Percentiles rank a stretch among this genome's conserved stretches.
These are phyloP conservation scores for Euphrasia arctica DNA, from an alignment of 305 asterid genomes.

Conservation along the genomic window DNA sequence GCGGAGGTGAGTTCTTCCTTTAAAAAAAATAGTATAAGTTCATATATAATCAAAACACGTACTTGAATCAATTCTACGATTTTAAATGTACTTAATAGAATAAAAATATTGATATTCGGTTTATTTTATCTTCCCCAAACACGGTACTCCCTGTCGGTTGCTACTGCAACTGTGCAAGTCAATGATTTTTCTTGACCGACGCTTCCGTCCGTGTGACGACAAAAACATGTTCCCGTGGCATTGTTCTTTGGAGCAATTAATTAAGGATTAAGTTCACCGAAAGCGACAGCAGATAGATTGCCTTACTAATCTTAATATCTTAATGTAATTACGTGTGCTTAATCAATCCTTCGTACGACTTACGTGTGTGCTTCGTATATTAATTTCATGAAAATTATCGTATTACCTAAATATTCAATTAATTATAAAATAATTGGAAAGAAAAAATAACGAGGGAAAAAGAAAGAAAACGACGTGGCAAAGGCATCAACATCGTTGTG, in stretches of 20 bases:
- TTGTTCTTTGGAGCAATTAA: slow-evolving; percentile 19
- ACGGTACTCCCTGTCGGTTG: neutral
- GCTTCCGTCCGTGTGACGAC: slow-evolving; percentile 20
- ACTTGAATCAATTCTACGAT: no score
- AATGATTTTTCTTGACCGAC: slow-evolving; percentile 22
- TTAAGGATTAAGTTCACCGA: slow-evolving; percentile 29
- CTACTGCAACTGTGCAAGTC: neutral
- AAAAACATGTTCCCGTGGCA: neutral
- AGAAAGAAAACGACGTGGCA: neutral
- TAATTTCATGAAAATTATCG: neutral
- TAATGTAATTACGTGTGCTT: slow-evolving; percentile 16
- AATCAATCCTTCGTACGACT: slow-evolving; percentile 5
- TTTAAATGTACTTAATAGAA: no score
- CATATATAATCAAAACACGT: no score
- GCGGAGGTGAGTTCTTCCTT: no score
- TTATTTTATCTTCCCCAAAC: no score
- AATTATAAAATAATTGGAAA: neutral
- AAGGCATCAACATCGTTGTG: neutral
- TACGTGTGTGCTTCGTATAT: neutral
- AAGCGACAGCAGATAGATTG: slow-evolving; percentile 27
- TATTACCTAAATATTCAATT: neutral
- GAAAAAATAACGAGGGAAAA: neutral
- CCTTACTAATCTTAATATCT: slow-evolving; percentile 5
- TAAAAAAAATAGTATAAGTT: no score
- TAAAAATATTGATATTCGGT: no score